phyloP scores from a whole-genome alignment of 495 filamentous ascomycete species.

The Neurospora sp. region DNA sequence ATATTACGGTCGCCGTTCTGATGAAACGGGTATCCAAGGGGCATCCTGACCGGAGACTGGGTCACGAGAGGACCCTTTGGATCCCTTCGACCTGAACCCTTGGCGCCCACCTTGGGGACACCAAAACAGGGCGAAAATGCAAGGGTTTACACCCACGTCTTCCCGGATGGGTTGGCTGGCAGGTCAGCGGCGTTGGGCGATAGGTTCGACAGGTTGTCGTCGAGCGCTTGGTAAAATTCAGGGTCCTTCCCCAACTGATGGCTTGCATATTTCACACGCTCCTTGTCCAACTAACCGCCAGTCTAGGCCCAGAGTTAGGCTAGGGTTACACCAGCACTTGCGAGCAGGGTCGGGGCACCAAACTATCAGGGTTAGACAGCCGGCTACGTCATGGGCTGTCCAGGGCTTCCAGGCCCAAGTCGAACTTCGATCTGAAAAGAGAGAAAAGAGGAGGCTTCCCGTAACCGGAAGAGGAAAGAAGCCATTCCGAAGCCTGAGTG shows the following conservation, averaged over 20 bases:
- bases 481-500: background rate
- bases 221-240: constrained; percentile 12
- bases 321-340: constrained; percentile 1
- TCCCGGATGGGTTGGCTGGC: background rate
- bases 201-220: background rate
- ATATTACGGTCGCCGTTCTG: background rate
- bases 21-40: background rate
- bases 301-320: background rate
- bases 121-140: background rate
- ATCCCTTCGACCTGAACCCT: background rate
- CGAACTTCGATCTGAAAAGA: background rate
- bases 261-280: constrained; percentile 17
- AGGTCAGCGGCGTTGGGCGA: background rate
- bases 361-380: background rate
- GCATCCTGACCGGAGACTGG: background rate
- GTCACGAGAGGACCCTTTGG: background rate
- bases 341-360: background rate
- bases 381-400: background rate
- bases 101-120: background rate
- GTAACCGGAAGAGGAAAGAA: background rate
- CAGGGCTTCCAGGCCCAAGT: background rate
- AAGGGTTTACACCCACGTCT: background rate
- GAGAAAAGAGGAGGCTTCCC: background rate
- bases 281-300: constrained; percentile 4
- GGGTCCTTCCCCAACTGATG: constrained; percentile 24